Evolutionary conservation across 345 rosid species (phyloP).

Genomic region (Brassica cretica): DNA sequence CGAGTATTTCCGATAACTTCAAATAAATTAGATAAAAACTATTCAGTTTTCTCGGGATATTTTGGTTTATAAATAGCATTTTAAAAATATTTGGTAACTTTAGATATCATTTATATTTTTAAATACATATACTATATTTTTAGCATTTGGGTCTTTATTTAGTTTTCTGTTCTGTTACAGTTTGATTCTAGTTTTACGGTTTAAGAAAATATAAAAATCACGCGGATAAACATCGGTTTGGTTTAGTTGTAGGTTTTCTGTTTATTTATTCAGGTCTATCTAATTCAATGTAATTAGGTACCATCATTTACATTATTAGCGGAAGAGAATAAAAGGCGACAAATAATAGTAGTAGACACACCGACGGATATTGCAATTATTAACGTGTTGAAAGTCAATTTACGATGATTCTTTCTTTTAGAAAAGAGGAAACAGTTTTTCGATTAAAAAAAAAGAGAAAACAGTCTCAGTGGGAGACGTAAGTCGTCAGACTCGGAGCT

Average conservation of each 20-base stretch:
- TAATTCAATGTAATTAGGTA: background rate
- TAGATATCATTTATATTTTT: no score
- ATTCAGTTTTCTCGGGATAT: no score
- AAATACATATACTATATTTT: no score
- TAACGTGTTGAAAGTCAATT: conserved; percentile 5
- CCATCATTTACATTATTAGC: background rate
- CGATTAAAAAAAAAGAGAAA: background rate
- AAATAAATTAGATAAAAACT: no score
- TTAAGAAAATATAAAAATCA: no score
- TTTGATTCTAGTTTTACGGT: background rate
- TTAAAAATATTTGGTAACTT: no score
- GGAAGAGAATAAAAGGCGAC: conserved; percentile 2
- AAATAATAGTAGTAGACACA: background rate
- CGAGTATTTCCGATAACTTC: no score
- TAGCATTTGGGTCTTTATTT: no score
- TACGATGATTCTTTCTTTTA: background rate
- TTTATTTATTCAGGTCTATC: background rate
- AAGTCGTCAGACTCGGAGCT: conserved; percentile 6
- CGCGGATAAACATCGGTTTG: no score
- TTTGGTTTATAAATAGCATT: background rate
- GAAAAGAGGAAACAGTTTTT: background rate
- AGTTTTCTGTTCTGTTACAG: background rate
- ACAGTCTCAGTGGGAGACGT: conserved; percentile 16
- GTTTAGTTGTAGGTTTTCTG: background rate
- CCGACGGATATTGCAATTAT: conserved; percentile 25